Base-by-base conservation (phyloP, 805 yeast genomes). In the Huiozyma sinensis region DNA sequence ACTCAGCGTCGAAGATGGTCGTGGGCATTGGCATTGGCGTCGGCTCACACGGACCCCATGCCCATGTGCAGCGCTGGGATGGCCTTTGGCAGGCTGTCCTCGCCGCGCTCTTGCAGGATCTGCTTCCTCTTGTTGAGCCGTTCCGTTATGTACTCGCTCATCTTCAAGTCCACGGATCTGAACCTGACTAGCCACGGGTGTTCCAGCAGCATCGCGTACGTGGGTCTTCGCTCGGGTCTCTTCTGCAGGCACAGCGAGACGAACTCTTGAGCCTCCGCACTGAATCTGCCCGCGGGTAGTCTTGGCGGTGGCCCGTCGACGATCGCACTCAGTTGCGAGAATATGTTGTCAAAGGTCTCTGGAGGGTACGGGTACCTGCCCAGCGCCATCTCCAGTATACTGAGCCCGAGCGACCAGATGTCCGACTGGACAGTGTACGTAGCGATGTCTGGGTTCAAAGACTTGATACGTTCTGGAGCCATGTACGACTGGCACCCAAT, bases 401-500 rank as follows among this genome's bases (percentile, higher is more conserved):
- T 77, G 45, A 90, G 70, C 0, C 97, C 98, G 38, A 90, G 65
- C 0, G 96, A 87, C 98, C 98, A 90, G 48, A 90, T 78, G 64
- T 90, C 98, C 7, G 95, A 81, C 58, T 90, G 97, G 4, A 88
- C 95, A 1, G 96, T 79, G 64, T 90, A 90, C 0, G 92, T 77
- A 7, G 76, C 71, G 51, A 79, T 89, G 57, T 83, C 88, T 1
- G 88, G 90, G 50, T 69, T 79, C 48, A 73, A 55, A 0, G 84
- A 76, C 57, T 81, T 79, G 53, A 92, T 92, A 57, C 98, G 75
- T 61, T 90, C 98, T 1, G 98, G 98, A 1, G 97, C 97, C 97
- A 92, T 92, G 64, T 90, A 90, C 1, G 95, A 83, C 65, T 92
- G 98, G 65, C 98, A 90, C 5, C 98, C 98, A 51, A 90, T 87